These are phyloP conservation scores for Neurospora africana DNA, from an alignment of 495 filamentous ascomycete genomes.

Conservation along the genomic window DNA sequence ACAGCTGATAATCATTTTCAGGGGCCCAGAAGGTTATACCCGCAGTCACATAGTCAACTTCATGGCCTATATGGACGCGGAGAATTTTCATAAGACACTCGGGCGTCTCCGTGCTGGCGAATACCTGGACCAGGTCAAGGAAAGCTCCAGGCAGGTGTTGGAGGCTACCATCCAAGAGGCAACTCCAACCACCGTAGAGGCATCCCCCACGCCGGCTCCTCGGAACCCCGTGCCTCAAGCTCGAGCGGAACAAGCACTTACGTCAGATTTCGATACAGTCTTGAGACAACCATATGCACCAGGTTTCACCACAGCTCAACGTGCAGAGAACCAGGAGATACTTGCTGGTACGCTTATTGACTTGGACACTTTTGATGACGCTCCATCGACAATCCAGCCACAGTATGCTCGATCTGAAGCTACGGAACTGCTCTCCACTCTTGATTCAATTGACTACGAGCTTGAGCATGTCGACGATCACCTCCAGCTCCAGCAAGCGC, in stretches of 20 bases:
- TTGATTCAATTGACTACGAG: not conserved
- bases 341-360: not conserved
- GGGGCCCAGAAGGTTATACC: not conserved
- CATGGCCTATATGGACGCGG: not conserved
- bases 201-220: not conserved
- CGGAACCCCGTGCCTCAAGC: not conserved
- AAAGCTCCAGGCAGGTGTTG: not conserved
- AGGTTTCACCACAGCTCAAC: not conserved
- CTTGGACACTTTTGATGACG: not conserved
- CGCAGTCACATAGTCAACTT: not conserved
- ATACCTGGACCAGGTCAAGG: not conserved
- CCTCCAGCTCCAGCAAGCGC: not conserved
- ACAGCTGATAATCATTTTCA: not conserved
- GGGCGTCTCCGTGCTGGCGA: not conserved
- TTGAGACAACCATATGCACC: not conserved
- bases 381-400: not conserved
- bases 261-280: not conserved
- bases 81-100: not conserved
- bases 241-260: not conserved
- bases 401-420: not conserved
- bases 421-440: not conserved
- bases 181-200: not conserved
- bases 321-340: not conserved
- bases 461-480: not conserved
- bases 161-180: not conserved